A percentile compares a stretch with the other conserved stretches of the same genome.
These are phyloP conservation scores for Aspergillus cejpii DNA, from an alignment of 2,329 filamentous ascomycete species.

Conservation along the genomic window DNA sequence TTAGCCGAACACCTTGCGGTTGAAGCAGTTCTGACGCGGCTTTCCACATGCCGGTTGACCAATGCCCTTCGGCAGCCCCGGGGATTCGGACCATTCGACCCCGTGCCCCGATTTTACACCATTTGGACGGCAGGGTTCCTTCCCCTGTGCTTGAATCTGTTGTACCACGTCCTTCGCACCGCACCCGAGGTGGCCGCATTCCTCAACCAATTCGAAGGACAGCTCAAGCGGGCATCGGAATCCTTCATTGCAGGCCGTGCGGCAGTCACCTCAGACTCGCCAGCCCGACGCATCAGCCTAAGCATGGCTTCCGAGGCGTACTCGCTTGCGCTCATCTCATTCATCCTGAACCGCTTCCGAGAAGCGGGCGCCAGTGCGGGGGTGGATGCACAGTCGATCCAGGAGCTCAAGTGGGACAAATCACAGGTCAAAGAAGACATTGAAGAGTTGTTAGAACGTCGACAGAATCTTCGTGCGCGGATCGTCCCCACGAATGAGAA, in stretches of 20 bases:
- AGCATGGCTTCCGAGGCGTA: constrained; percentile 70
- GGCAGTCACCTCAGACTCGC: constrained; percentile 41
- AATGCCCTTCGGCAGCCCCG: constrained; percentile 64
- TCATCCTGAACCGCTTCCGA: constrained; percentile 62
- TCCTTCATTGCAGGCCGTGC: constrained; percentile 54
- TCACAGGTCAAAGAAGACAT: constrained; percentile 69
- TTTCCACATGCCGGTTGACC: constrained; percentile 72
- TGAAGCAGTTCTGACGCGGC: constrained; percentile 71
- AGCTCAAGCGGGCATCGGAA: constrained; percentile 65
- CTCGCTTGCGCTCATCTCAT: constrained; percentile 66
- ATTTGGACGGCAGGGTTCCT: constrained; percentile 88
- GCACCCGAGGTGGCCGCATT: constrained; percentile 81
- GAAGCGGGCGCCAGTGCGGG: constrained; percentile 57
- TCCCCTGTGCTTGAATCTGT: constrained; percentile 79
- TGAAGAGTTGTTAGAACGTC: constrained; percentile 69
- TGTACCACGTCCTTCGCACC: constrained; percentile 71
- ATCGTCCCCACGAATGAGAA: constrained; percentile 66
- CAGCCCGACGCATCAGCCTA: constrained; percentile 62
- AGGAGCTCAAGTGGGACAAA: constrained; percentile 68
- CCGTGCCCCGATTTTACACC: constrained; percentile 67
- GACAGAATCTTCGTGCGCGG: constrained; percentile 62
- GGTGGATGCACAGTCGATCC: constrained; percentile 56
- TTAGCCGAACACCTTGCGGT: constrained; percentile 87
- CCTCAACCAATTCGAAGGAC: constrained; percentile 77
- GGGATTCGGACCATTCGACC: constrained; percentile 71